phyloP scores from a whole-genome alignment of 208 protist species.

The Angomonas desouzai region DNA sequence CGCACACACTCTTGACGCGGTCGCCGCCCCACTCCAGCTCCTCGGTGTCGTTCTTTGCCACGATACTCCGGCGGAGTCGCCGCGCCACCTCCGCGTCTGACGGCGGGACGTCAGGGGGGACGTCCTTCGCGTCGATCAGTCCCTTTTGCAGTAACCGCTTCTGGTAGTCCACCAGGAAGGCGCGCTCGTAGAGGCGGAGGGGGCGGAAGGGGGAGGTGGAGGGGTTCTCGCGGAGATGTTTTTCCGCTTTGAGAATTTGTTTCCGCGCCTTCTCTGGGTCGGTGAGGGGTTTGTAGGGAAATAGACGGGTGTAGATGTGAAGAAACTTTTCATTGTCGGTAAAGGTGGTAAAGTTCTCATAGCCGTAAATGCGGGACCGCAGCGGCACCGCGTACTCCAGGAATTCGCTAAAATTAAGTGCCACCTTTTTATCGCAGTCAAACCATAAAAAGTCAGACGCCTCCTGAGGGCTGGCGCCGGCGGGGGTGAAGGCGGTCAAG shows the following conservation, averaged over 20 bases:
- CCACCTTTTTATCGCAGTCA: constrained; percentile 50
- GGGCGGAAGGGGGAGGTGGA: constrained; percentile 15
- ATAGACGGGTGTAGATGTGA: constrained; percentile 41
- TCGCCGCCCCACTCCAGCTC: neutral
- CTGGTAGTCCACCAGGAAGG: constrained; percentile 60
- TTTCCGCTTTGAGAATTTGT: constrained; percentile 28
- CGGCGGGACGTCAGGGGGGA: constrained; percentile 14
- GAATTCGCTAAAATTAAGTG: constrained; percentile 51
- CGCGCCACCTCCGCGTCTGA: constrained; percentile 23
- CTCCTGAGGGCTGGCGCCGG: constrained; percentile 46
- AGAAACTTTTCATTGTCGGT: constrained; percentile 39
- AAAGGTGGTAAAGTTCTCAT: constrained; percentile 42
- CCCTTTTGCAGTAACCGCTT: constrained; percentile 30
- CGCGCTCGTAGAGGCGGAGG: constrained; percentile 63
- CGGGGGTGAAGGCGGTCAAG: constrained; percentile 57
- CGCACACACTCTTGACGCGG: neutral
- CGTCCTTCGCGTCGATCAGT: constrained; percentile 24
- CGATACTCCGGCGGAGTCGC: neutral
- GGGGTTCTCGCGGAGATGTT: constrained; percentile 21
- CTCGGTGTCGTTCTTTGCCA: neutral
- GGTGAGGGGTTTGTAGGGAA: constrained; percentile 18
- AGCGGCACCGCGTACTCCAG: constrained; percentile 42
- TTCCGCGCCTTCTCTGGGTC: constrained; percentile 21
- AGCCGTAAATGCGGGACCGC: constrained; percentile 45
- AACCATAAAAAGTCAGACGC: constrained; percentile 68